phyloP scores from a whole-genome alignment of 805 yeast species.

The Nakazawaea peltata region DNA sequence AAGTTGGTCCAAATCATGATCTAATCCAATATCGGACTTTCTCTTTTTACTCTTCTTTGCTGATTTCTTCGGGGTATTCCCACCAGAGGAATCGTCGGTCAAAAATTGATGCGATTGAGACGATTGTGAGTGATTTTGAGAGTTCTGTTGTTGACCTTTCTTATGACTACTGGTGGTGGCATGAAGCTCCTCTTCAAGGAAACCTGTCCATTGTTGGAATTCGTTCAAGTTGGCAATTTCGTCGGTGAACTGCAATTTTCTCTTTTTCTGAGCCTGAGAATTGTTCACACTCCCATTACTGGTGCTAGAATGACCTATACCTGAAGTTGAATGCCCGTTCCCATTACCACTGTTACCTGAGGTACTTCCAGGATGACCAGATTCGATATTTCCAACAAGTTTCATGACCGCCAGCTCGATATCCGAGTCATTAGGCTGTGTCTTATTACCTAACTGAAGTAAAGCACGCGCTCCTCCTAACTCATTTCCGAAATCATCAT shows the following conservation, averaged over 20 bases:
- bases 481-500: slow-evolving; percentile 13
- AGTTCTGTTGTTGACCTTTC: too few species aligned
- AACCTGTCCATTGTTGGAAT: slow-evolving; percentile 48
- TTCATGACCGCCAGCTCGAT: slow-evolving; percentile 78
- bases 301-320: background rate
- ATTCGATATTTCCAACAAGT: slow-evolving; percentile 57
- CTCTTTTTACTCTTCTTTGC: slow-evolving; percentile 4
- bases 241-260: slow-evolving; percentile 26
- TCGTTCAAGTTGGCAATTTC: slow-evolving; percentile 37
- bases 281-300: background rate
- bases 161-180: slow-evolving; percentile 4
- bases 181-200: slow-evolving; percentile 31
- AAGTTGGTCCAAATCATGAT: slow-evolving; percentile 48
- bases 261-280: slow-evolving; percentile 14
- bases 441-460: slow-evolving; percentile 15
- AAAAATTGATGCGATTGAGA: background rate
- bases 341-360: background rate
- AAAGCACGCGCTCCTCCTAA: slow-evolving; percentile 22
- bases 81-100: slow-evolving; percentile 18
- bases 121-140: background rate
- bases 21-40: slow-evolving; percentile 24
- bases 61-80: slow-evolving; percentile 5
- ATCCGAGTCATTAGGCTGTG: slow-evolving; percentile 19
- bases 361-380: slow-evolving; percentile 5
- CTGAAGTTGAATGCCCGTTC: background rate